phyloP scores from a whole-genome alignment of 2,329 filamentous ascomycete species.

The Beauveria rudraprayagi region DNA sequence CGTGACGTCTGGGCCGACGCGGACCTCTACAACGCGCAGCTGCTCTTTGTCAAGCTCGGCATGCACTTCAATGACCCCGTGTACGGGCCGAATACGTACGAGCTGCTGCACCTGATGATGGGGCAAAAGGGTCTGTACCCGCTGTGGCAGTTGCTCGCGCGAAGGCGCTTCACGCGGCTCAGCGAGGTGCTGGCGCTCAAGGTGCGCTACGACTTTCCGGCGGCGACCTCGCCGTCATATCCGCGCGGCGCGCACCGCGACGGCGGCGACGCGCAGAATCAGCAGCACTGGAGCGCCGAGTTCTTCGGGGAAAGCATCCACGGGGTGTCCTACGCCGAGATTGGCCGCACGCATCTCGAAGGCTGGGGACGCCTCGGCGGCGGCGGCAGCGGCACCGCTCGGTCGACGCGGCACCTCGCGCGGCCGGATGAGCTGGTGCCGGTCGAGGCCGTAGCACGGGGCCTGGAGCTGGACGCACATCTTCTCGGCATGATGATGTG shows the following conservation, averaged over 20 bases:
- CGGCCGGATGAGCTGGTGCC: slow-evolving; percentile 52
- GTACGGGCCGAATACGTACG: slow-evolving; percentile 40
- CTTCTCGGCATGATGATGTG: slow-evolving; percentile 52
- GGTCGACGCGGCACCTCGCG: slow-evolving; percentile 32
- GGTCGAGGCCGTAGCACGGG: slow-evolving; percentile 44
- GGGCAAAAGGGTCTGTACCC: slow-evolving; percentile 47
- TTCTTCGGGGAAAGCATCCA: slow-evolving; percentile 28
- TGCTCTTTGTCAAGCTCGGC: slow-evolving; percentile 65
- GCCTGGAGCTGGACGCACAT: slow-evolving; percentile 44
- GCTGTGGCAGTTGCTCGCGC: slow-evolving; percentile 53
- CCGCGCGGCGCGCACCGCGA: neutral
- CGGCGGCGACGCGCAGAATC: too few species aligned
- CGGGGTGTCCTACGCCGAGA: slow-evolving; percentile 41
- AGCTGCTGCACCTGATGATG: slow-evolving; percentile 49
- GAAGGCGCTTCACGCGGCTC: slow-evolving; percentile 40
- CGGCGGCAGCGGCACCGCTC: slow-evolving; percentile 17
- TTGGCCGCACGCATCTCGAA: slow-evolving; percentile 47
- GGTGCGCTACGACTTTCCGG: slow-evolving; percentile 47
- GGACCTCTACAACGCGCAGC: slow-evolving; percentile 53
- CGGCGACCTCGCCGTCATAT: slow-evolving; percentile 16
- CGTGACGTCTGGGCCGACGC: slow-evolving; percentile 44
- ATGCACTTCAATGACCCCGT: slow-evolving; percentile 61
- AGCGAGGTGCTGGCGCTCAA: slow-evolving; percentile 49
- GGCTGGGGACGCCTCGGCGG: slow-evolving; percentile 39
- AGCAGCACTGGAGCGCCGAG: slow-evolving; percentile 16